A percentile compares a stretch with the other conserved stretches of the same genome.
Conservation (phyloP, 2,329 filamentous ascomycete species). For the Pyricularia pennisetigena region DNA sequence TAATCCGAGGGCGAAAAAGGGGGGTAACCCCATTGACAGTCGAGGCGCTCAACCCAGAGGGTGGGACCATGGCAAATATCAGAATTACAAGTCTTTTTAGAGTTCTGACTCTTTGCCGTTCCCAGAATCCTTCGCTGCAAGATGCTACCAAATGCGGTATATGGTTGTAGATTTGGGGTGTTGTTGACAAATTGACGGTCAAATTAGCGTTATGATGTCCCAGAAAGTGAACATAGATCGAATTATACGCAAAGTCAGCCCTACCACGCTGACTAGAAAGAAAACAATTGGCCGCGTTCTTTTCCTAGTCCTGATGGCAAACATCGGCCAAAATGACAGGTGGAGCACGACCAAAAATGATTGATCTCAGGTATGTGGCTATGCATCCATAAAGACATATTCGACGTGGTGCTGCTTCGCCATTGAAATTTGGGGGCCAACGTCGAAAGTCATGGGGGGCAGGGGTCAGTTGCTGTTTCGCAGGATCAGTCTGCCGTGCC, state of each 20-base stretch:
- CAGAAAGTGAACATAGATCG: no score
- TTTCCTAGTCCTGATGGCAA: neutral
- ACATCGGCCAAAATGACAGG: neutral
- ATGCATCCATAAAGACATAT: neutral
- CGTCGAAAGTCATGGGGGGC: neutral
- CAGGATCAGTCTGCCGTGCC: neutral
- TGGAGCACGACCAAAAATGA: neutral
- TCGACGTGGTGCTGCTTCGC: neutral
- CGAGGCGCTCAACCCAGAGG: neutral
- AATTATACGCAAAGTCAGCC: neutral
- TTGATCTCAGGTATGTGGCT: neutral
- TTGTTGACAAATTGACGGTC: neutral
- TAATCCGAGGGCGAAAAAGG: neutral
- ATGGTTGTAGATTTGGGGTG: neutral
- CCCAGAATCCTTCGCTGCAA: neutral
- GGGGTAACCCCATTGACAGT: no score
- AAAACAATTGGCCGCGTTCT: neutral
- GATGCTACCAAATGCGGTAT: neutral
- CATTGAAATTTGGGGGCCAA: neutral
- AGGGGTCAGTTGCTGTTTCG: neutral
- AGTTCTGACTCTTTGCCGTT: neutral
- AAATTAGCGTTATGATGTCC: neutral
- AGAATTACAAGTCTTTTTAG: neutral
- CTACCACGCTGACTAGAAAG: neutral
- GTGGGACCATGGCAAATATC: neutral